Percentiles rank a stretch among this genome's conserved stretches.
Conservation (phyloP, 2,329 filamentous ascomycete species). For the Fusarium marasasianum region DNA sequence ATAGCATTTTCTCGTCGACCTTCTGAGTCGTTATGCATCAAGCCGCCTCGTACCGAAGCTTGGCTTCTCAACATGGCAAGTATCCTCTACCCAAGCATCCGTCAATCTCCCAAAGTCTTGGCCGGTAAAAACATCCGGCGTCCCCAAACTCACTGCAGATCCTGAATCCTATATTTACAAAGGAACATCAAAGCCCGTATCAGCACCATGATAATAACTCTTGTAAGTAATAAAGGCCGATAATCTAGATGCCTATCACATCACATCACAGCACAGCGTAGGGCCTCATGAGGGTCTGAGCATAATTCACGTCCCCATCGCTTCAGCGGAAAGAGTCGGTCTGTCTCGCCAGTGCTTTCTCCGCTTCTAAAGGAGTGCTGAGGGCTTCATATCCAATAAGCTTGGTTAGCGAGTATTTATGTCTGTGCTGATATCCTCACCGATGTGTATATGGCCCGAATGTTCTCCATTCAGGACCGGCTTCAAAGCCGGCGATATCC, state of each 20-base stretch:
- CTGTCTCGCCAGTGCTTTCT: slow-evolving; percentile 31
- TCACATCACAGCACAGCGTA: slow-evolving; percentile 5
- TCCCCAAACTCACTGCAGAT: neutral
- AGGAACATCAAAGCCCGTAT: neutral
- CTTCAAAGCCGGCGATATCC: slow-evolving; percentile 30
- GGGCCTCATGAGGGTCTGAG: slow-evolving; percentile 10
- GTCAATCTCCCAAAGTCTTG: slow-evolving; percentile 20
- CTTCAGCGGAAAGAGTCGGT: slow-evolving; percentile 34
- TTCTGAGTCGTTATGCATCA: slow-evolving; percentile 13
- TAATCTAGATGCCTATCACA: neutral
- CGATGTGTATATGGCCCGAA: slow-evolving; percentile 2
- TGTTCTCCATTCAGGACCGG: neutral
- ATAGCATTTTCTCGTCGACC: neutral
- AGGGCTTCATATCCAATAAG: slow-evolving; percentile 27
- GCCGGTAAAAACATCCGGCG: slow-evolving; percentile 6
- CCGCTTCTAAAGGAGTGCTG: slow-evolving; percentile 28
- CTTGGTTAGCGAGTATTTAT: neutral
- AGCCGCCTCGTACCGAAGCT: slow-evolving; percentile 2
- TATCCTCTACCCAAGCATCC: slow-evolving; percentile 19
- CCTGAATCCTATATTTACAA: neutral
- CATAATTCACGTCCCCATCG: neutral
- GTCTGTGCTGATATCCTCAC: slow-evolving; percentile 3
- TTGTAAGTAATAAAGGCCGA: neutral
- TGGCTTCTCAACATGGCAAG: slow-evolving; percentile 32
- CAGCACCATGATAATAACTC: neutral